Evolutionary conservation across 164 flowering plant species (phyloP).

Genomic region (Vitis riparia): DNA sequence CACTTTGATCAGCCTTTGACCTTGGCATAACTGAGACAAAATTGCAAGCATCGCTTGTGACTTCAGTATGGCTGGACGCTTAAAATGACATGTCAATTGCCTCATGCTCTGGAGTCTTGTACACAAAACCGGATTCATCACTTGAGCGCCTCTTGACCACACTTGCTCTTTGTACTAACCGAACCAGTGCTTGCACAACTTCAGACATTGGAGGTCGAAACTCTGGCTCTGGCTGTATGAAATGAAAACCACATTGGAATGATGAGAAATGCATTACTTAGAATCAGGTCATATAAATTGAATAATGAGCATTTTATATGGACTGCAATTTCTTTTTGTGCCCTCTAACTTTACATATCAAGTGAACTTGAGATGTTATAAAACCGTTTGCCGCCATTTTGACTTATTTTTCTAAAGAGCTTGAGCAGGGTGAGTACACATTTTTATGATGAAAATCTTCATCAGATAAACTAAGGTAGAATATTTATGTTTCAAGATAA

Average conservation of each 20-base stretch:
- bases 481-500: no score
- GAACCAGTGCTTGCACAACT: slow-evolving; percentile 88
- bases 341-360: no score
- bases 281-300: neutral
- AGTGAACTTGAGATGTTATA: no score
- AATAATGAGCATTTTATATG: neutral
- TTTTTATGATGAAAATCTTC: no score
- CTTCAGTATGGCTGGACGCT: neutral
- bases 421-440: no score
- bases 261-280: neutral
- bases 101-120: slow-evolving; percentile 75
- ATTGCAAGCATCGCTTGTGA: slow-evolving; percentile 6
- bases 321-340: no score
- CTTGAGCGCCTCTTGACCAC: slow-evolving; percentile 67
- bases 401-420: no score
- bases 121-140: slow-evolving; percentile 73
- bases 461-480: no score
- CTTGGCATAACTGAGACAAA: slow-evolving; percentile 16
- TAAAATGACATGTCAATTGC: slow-evolving; percentile 61
- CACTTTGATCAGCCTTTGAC: neutral
- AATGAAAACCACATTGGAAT: neutral
- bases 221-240: slow-evolving; percentile 84
- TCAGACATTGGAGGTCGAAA: slow-evolving; percentile 97
- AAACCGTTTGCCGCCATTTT: no score
- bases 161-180: slow-evolving; percentile 89